A percentile compares a stretch with the other conserved stretches of the same genome.
phyloP scores from a whole-genome alignment of 1,139 yeast species.

The Taphrina wiesneri region DNA sequence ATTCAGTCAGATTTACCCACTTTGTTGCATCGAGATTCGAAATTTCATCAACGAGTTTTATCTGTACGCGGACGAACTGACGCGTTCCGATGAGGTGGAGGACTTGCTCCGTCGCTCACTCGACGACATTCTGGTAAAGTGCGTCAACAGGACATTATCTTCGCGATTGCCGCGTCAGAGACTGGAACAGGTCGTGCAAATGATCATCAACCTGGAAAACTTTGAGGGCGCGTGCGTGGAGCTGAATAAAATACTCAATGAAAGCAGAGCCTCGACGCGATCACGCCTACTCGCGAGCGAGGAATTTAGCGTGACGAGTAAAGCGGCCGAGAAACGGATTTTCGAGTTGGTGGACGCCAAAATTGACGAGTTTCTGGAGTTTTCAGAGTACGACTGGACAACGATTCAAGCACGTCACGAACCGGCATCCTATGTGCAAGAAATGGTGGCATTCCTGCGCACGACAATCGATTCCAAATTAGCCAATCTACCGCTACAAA shows the following conservation, averaged over 20 bases:
- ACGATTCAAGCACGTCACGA: conserved; percentile 52
- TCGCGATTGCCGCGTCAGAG: conserved; percentile 67
- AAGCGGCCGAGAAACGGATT: conserved; percentile 75
- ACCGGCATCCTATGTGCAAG: conserved; percentile 75
- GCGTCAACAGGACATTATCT: conserved; percentile 67
- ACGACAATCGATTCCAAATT: conserved; percentile 87
- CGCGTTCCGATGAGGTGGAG: conserved; percentile 54
- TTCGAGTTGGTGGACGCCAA: conserved; percentile 65
- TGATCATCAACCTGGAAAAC: conserved; percentile 81
- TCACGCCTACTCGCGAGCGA: conserved; percentile 54
- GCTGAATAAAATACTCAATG: conserved; percentile 48
- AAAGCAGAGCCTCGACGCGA: conserved; percentile 59
- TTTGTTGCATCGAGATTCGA: conserved; percentile 74
- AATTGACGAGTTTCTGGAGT: conserved; percentile 75
- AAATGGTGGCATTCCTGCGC: conserved; percentile 83
- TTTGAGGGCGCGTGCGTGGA: conserved; percentile 61
- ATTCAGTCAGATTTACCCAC: conserved; percentile 83
- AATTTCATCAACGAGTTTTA: conserved; percentile 64
- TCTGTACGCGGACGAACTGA: conserved; percentile 59
- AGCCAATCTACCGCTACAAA: conserved; percentile 73
- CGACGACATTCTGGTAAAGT: conserved; percentile 67
- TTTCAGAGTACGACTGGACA: conserved; percentile 81
- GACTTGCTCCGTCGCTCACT: conserved; percentile 51
- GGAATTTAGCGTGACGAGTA: conserved; percentile 62
- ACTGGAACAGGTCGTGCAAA: conserved; percentile 89